Percentiles rank a stretch among this genome's conserved stretches.
Conservation (phyloP, 2,329 filamentous ascomycete species). For the Fusarium metavorans region DNA sequence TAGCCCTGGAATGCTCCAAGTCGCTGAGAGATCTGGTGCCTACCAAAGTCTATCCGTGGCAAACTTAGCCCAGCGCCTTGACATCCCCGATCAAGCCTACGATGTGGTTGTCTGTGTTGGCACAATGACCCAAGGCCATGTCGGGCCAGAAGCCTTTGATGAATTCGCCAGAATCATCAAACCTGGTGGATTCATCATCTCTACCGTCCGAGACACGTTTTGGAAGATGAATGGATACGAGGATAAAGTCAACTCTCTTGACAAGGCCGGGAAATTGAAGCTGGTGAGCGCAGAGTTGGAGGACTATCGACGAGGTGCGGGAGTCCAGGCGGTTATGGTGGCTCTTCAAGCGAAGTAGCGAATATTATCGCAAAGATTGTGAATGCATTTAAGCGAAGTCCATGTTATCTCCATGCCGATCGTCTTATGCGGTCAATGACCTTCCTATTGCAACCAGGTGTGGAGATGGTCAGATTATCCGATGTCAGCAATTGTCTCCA, state of each 20-base stretch:
- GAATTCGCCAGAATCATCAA: constrained; percentile 61
- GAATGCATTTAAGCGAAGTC: neutral
- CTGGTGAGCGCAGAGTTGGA: neutral
- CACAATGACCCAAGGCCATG: constrained; percentile 64
- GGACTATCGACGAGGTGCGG: constrained; percentile 15
- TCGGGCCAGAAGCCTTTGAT: constrained; percentile 58
- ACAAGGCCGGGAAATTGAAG: neutral
- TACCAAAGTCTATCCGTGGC: constrained; percentile 56
- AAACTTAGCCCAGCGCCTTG: constrained; percentile 57
- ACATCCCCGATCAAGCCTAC: constrained; percentile 52
- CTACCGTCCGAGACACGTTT: constrained; percentile 60
- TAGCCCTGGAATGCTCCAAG: constrained; percentile 60
- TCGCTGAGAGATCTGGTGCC: constrained; percentile 56
- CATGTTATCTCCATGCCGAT: neutral
- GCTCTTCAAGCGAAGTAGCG: neutral
- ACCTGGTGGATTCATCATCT: constrained; percentile 56
- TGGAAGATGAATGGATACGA: constrained; percentile 60
- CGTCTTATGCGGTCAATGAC: neutral
- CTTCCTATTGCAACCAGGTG: neutral
- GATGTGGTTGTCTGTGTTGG: constrained; percentile 63
- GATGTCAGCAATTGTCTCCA: neutral
- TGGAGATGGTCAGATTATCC: neutral
- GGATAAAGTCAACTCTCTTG: constrained; percentile 51
- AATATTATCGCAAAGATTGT: neutral
- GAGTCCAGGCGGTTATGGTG: constrained; percentile 23